Evolutionary conservation across 2,329 filamentous ascomycete species (phyloP), one percentile per base, ranked within the genome.

Genomic region (Talaromyces sp.): DNA sequence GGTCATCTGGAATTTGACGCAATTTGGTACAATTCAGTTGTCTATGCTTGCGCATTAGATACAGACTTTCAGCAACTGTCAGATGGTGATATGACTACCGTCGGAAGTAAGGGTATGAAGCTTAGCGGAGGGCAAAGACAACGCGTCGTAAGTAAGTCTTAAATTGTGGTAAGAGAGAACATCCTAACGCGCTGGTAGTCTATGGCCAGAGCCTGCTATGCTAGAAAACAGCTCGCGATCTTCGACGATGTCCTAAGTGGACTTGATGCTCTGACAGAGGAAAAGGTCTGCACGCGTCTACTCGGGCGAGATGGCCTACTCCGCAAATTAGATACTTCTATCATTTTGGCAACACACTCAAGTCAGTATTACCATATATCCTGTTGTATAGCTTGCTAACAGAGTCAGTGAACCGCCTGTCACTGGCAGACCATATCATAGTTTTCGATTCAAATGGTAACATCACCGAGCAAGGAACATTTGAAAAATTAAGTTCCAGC

Each of bases 81-180:
- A 1, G 19, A 47, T 6, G 43, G 43, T 25, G 43, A 47, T 25
- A 47, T 3, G 9, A 47, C 19, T 47, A 47, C 19, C 19, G 80
- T 83, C 64, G 83, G 83, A 31, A 84, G 80, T 69, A 81, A 82
- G 68, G 83, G 83, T 54, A 78, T 83, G 61, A 77, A 80, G 25
- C 75, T 85, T 39, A 84, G 82, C 70, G 83, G 83, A 35, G 83
- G 83, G 8, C 83, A 85, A 67, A 83, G 79, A 67, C 82, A 84
- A 67, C 78, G 83, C 62, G 79, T 84, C 68, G 80, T 75, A 69
- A 22, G 11, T 47, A 5, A 22, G 3, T 10, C n/a, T 5, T 25
- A 10, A 47, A 3, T 19, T 10, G 2, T 3, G 19, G 2, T 9
- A 7, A 43, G 41, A 58, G 73, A 37, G 17, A 60, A 65, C 52